Evolutionary conservation across 495 filamentous ascomycete genomes (phyloP).

Genomic region (Xylaria flabelliformis): DNA sequence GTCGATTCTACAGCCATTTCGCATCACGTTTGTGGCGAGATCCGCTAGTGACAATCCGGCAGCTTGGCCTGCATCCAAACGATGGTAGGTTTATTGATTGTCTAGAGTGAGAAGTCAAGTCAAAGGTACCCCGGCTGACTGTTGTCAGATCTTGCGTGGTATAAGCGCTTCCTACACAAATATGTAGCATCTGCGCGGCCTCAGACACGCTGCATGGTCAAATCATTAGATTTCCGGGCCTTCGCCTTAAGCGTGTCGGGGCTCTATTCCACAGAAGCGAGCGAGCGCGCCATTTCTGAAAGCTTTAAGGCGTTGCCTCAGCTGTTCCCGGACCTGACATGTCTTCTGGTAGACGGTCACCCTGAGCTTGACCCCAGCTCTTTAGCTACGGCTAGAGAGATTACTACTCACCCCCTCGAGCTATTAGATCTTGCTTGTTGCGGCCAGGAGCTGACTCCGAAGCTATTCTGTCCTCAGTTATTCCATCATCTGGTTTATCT

Average conservation of each 20-base stretch:
- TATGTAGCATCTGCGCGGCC: conserved; percentile 36
- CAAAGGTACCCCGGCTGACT: not conserved
- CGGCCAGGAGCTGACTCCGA: conserved; percentile 38
- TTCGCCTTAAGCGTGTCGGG: conserved; percentile 41
- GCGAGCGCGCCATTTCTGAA: conserved; percentile 39
- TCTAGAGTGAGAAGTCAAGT: no score
- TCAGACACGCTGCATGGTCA: conserved; percentile 41
- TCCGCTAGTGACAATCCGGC: conserved; percentile 42
- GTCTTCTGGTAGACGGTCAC: conserved; percentile 48
- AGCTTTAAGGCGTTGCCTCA: conserved; percentile 38
- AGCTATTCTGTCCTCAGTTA: conserved; percentile 39
- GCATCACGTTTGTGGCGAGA: conserved; percentile 56
- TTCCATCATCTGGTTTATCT: conserved; percentile 50
- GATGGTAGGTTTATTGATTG: conserved; percentile 39
- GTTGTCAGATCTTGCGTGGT: conserved; percentile 47
- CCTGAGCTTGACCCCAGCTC: conserved; percentile 42
- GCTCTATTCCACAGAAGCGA: conserved; percentile 42
- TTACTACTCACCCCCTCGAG: conserved; percentile 27
- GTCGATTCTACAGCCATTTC: conserved; percentile 50
- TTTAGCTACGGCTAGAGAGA: conserved; percentile 24
- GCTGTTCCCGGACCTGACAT: conserved; percentile 46
- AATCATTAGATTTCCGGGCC: conserved; percentile 46
- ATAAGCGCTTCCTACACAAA: conserved; percentile 45
- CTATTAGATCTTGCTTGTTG: conserved; percentile 47
- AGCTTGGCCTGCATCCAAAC: conserved; percentile 42